These are phyloP conservation scores for Leccinum uliginosum DNA, from an alignment of 768 basidiomycete genomes.

Conservation along the genomic window DNA sequence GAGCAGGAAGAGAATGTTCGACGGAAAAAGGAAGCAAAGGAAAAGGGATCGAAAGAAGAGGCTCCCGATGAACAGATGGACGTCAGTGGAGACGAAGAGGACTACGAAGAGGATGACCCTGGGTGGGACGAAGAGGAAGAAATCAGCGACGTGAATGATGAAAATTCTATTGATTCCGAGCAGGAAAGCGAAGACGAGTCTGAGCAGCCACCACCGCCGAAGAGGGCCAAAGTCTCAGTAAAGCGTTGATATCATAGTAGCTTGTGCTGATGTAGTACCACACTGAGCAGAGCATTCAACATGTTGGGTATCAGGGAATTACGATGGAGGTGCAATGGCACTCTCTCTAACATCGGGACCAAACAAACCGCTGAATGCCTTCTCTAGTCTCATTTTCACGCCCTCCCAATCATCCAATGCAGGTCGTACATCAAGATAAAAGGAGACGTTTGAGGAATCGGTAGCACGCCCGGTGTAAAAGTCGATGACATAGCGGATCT, in stretches of 20 bases:
- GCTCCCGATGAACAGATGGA: slow-evolving; percentile 38
- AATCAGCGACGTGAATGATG: slow-evolving; percentile 51
- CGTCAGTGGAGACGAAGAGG: slow-evolving; percentile 40
- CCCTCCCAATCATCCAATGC: slow-evolving; percentile 94
- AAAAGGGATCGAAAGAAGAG: slow-evolving; percentile 28
- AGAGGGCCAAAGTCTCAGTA: slow-evolving; percentile 50
- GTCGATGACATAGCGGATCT: slow-evolving; percentile 93
- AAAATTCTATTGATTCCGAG: slow-evolving; percentile 38
- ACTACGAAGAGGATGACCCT: slow-evolving; percentile 33
- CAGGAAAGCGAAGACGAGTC: slow-evolving; percentile 46
- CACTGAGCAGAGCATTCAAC: neutral
- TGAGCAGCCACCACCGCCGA: slow-evolving; percentile 44
- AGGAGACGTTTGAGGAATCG: slow-evolving; percentile 58
- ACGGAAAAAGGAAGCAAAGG: slow-evolving; percentile 60
- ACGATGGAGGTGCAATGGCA: slow-evolving; percentile 15
- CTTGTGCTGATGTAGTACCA: slow-evolving; percentile 1
- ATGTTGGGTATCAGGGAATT: slow-evolving; percentile 8
- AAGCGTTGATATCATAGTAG: slow-evolving; percentile 36
- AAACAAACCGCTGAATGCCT: slow-evolving; percentile 44
- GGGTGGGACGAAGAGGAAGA: slow-evolving; percentile 62
- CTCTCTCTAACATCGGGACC: slow-evolving; percentile 19
- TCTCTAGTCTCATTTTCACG: slow-evolving; percentile 72
- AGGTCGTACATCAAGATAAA: slow-evolving; percentile 92
- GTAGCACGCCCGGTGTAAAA: slow-evolving; percentile 83
- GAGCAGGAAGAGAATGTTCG: slow-evolving; percentile 92